Evolutionary conservation across 176 grass and related monocot genomes (phyloP).

Genomic region (Cenchrus purpureus): DNA sequence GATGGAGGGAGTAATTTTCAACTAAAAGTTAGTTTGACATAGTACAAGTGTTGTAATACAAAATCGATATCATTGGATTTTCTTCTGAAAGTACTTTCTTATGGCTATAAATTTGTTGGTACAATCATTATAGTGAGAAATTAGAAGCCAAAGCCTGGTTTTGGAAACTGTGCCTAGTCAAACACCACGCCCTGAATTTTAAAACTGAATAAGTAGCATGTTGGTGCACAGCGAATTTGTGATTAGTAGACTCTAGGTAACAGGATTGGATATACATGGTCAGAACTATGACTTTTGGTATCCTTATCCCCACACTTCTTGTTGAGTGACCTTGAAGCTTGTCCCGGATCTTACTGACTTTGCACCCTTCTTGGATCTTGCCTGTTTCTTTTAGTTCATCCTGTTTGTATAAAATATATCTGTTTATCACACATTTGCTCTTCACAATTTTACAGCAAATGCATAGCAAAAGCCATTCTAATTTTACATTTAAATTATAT

Average conservation of each 20-base stretch:
- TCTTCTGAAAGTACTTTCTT: background rate
- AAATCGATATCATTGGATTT: background rate
- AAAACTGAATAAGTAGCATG: background rate
- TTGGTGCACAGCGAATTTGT: constrained; percentile 12
- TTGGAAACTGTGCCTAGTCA: background rate
- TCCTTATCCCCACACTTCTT: background rate
- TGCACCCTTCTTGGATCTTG: background rate
- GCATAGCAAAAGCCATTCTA: background rate
- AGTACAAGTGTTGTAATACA: background rate
- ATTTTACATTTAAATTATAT: background rate
- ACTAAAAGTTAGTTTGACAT: background rate
- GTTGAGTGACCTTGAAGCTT: constrained; percentile 13
- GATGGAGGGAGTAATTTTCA: background rate
- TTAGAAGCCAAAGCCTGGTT: background rate
- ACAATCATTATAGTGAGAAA: background rate
- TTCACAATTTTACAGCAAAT: background rate
- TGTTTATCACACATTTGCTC: background rate
- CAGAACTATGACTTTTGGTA: background rate
- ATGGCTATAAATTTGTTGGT: background rate
- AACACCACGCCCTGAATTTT: too few relatives aligned
- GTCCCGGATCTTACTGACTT: background rate
- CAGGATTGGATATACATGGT: background rate
- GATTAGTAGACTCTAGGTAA: constrained; percentile 29
- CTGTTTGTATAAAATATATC: background rate
- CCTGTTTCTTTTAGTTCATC: background rate